Evolutionary conservation across 495 filamentous ascomycete genomes (phyloP), one percentile per base, ranked within the genome.

Genomic region (Glarea lozoyensis): DNA sequence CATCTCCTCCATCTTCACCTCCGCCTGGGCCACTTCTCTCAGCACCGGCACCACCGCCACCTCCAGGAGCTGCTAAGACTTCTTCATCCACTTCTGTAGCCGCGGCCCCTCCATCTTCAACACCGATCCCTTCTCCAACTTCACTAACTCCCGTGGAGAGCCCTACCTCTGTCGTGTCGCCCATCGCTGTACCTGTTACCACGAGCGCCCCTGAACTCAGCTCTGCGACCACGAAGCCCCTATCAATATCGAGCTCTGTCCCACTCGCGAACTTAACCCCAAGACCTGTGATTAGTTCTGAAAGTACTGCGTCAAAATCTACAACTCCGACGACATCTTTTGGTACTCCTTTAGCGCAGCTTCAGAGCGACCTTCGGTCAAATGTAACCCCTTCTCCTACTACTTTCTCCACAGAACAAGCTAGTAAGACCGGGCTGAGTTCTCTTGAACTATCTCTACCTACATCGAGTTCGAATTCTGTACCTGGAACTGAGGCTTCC

Each of bases 321-420:
- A 48, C 49, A 11, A 45, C 50, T n/a, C 41, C 40, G 19, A 53
- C 50, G 16, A 45, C 25, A 23, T 46, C 45, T 32, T 45, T 41
- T 1, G 39, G 16, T 25, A 55, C 42, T 4, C 15, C 42, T 11
- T 9, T 37, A 17, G 36, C 36, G 16, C 22, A 43, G 31, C 40
- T 47, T 19, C 50, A 7, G n/a, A n/a, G n/a, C n/a, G n/a, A n/a
- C n/a, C n/a, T n/a, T n/a, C n/a, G n/a, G n/a, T 23, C 36, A 34
- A 22, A 32, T 10, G 15, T 30, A 6, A 18, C 12, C 17, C 13
- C 45, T 3, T 35, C 37, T 22, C 22, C 33, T 4, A 44, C 46
- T 40, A 50, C 13, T 24, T 37, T 7, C 10, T 18, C 41, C 21
- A 18, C 29, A 29, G 25, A 53, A 38, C n/a, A n/a, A n/a, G n/a